These are phyloP conservation scores for Phaeolepiota aurea DNA, from an alignment of 768 basidiomycete genomes.

Conservation along the genomic window DNA sequence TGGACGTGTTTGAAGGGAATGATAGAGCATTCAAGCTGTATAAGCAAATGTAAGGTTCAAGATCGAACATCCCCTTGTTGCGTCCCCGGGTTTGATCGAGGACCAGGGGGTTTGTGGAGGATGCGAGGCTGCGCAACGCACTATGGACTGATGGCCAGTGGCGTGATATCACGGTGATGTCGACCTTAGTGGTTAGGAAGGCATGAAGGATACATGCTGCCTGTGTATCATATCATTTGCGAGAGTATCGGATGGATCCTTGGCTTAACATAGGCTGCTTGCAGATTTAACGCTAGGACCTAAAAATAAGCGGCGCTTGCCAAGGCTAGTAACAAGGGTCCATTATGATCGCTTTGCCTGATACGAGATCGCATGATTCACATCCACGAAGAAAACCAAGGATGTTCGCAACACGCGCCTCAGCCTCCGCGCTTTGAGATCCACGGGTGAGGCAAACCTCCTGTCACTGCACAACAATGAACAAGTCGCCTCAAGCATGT, in stretches of 20 bases:
- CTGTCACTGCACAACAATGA: conserved; percentile 9
- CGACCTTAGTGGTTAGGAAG: too few relatives aligned
- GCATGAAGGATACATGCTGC: too few relatives aligned
- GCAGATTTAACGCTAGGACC: too few relatives aligned
- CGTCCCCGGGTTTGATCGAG: not conserved
- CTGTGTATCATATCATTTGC: too few relatives aligned
- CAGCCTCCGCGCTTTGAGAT: conserved; percentile 9
- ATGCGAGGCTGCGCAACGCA: conserved; percentile 15
- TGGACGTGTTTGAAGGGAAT: not conserved
- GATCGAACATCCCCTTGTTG: not conserved
- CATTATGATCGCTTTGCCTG: too few relatives aligned
- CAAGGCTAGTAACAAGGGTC: too few relatives aligned
- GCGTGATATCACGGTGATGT: conserved; percentile 16
- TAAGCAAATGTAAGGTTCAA: not conserved
- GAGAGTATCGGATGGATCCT: too few relatives aligned
- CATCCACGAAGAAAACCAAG: too few relatives aligned
- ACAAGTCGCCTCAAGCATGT: conserved; percentile 7
- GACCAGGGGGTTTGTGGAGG: conserved; percentile 18
- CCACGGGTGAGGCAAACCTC: conserved; percentile 8
- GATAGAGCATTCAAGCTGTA: not conserved
- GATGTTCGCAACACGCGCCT: conserved; percentile 4
- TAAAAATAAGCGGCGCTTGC: too few relatives aligned
- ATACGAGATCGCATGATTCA: too few relatives aligned
- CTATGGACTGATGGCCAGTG: conserved; percentile 17
- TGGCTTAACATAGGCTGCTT: too few relatives aligned